These are phyloP conservation scores for Salix viminalis DNA, from an alignment of 345 rosid species.

Conservation along the genomic window DNA sequence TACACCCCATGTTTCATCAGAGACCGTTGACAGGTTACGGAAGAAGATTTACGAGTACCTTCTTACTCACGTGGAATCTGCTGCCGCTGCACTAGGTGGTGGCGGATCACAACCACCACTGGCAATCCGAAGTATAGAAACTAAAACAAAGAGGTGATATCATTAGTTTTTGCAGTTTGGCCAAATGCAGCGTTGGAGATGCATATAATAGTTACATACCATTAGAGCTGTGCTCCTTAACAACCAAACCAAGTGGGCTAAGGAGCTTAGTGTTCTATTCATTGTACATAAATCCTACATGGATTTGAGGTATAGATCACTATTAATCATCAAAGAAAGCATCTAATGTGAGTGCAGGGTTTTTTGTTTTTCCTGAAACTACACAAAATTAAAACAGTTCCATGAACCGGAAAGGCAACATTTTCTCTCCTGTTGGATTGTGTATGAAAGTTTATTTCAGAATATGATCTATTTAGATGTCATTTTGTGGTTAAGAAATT, in stretches of 20 bases:
- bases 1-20: conserved; percentile 47
- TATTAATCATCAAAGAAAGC: conserved; percentile 2
- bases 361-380: neutral
- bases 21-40: conserved; percentile 60
- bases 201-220: conserved; percentile 2
- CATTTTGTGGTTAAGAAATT: neutral
- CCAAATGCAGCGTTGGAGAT: conserved; percentile 2
- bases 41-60: conserved; percentile 92
- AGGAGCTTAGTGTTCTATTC: conserved; percentile 4
- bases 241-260: conserved; percentile 6
- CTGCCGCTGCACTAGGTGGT: conserved; percentile 85
- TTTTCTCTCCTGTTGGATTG: neutral
- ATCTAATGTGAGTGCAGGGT: neutral
- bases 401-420: neutral
- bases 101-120: conserved; percentile 57
- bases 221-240: conserved; percentile 1
- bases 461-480: neutral
- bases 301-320: conserved; percentile 20
- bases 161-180: neutral
- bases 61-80: conserved; percentile 84
- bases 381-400: neutral
- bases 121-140: conserved; percentile 28
- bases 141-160: conserved; percentile 53
- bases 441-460: neutral
- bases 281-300: conserved; percentile 19